phyloP scores from a whole-genome alignment of 441 rosid genomes.

The Erysimum cheiri region DNA sequence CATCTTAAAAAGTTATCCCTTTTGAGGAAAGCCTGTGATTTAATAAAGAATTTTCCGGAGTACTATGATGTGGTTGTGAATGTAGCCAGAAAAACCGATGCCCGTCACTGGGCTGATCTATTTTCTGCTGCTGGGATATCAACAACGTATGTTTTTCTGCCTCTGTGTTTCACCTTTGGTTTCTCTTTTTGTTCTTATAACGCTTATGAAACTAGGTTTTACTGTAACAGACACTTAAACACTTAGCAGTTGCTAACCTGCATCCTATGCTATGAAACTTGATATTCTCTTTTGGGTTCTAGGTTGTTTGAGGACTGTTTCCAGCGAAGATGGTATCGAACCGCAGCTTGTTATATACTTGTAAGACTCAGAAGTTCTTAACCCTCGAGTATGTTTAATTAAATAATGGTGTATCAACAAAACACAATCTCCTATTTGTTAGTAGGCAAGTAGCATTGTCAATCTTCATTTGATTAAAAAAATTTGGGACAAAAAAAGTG shows the following conservation, averaged over 20 bases:
- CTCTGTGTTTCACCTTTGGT: conserved; percentile 20
- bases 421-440: conserved; percentile 12
- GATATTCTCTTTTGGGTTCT: conserved; percentile 36
- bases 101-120: conserved; percentile 97
- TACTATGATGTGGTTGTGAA: conserved; percentile 97
- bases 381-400: conserved; percentile 24
- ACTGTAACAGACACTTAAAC: conserved; percentile 12
- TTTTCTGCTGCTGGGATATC: conserved; percentile 98
- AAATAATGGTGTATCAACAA: conserved; percentile 10
- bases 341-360: conserved; percentile 98
- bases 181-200: conserved; percentile 13
- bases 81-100: conserved; percentile 99
- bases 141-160: conserved; percentile 70
- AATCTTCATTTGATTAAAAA: not conserved
- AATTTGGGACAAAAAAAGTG: not conserved
- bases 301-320: conserved; percentile 99
- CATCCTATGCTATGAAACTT: conserved; percentile 27
- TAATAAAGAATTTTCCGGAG: conserved; percentile 87
- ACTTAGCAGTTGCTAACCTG: conserved; percentile 12
- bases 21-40: conserved; percentile 90
- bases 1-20: conserved; percentile 57
- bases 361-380: conserved; percentile 56
- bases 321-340: conserved; percentile 98
- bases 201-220: conserved; percentile 3
- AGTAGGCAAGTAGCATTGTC: conserved; percentile 16